Conservation (phyloP, 345 rosid species). For the Acer negundo region DNA sequence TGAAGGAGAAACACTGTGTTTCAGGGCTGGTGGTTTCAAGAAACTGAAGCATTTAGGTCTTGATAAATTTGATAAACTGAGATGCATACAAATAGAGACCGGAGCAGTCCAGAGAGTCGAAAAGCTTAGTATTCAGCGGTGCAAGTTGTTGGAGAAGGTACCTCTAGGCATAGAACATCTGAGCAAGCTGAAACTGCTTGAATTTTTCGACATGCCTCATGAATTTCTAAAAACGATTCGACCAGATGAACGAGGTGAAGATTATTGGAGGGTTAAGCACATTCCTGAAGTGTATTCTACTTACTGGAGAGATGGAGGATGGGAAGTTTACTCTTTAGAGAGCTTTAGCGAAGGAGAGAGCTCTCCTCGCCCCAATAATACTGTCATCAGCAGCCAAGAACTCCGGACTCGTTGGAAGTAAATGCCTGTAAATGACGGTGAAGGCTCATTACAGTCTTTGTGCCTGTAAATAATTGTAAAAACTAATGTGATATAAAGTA, state of each 20-base stretch:
- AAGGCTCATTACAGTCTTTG: not conserved
- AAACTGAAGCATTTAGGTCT: slow-evolving; percentile 33
- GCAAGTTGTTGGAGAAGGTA: slow-evolving; percentile 28
- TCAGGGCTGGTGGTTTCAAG: slow-evolving; percentile 30
- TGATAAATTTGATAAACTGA: slow-evolving; percentile 30
- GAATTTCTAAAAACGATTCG: slow-evolving; percentile 18
- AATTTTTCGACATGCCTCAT: slow-evolving; percentile 35
- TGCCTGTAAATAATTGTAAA: not conserved
- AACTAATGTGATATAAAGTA: not conserved
- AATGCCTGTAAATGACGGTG: not conserved
- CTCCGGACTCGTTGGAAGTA: slow-evolving; percentile 30
- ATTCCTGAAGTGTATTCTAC: slow-evolving; percentile 32
- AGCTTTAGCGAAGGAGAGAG: slow-evolving; percentile 15
- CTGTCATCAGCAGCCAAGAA: slow-evolving; percentile 17
- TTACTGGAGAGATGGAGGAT: slow-evolving; percentile 28
- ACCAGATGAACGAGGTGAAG: slow-evolving; percentile 28
- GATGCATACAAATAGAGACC: slow-evolving; percentile 12
- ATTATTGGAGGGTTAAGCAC: slow-evolving; percentile 31
- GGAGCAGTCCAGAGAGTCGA: slow-evolving; percentile 35
- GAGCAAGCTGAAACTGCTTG: slow-evolving; percentile 23
- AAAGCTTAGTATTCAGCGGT: slow-evolving; percentile 26
- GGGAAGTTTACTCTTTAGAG: slow-evolving; percentile 25
- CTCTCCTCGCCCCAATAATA: slow-evolving; percentile 12
- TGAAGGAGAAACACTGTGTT: slow-evolving; percentile 23
- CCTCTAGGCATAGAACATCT: slow-evolving; percentile 38